These are phyloP conservation scores for Paxillus ammoniavirescens DNA, from an alignment of 768 basidiomycete genomes.

Conservation along the genomic window DNA sequence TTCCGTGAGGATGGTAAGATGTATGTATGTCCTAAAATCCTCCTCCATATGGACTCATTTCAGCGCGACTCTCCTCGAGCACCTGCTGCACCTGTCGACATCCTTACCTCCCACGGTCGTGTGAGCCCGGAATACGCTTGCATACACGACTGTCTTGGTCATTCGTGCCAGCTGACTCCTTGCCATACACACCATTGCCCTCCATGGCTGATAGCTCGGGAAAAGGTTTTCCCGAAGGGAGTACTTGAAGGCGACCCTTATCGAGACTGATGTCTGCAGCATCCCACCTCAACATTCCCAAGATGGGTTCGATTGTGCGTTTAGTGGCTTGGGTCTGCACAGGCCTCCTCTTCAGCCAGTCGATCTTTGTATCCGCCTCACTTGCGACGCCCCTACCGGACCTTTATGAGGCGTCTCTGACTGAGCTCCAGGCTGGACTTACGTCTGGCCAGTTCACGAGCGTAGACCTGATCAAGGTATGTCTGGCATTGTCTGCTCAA, in stretches of 20 bases:
- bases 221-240: not conserved
- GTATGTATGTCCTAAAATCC: no score
- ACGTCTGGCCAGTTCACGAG: constrained; percentile 36
- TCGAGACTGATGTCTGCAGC: not conserved
- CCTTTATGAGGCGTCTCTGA: constrained; percentile 40
- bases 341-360: constrained; percentile 3
- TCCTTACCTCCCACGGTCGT: no score
- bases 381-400: constrained; percentile 32
- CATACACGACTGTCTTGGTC: not conserved
- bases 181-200: not conserved
- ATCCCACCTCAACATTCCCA: not conserved
- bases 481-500: not conserved
- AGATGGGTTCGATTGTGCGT: constrained; percentile 5
- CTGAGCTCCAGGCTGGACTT: constrained; percentile 39
- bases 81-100: no score
- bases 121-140: no score
- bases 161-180: constrained; percentile 6
- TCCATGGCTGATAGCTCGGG: constrained; percentile 4
- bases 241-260: constrained; percentile 5
- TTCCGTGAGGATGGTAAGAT: no score
- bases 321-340: constrained; percentile 8
- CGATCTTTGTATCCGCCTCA: constrained; percentile 9
- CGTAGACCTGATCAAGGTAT: constrained; percentile 40
- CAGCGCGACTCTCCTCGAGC: no score
- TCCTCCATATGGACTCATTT: no score